Evolutionary conservation across 2,329 filamentous ascomycete genomes (phyloP).

Genomic region (Fusarium buharicum): DNA sequence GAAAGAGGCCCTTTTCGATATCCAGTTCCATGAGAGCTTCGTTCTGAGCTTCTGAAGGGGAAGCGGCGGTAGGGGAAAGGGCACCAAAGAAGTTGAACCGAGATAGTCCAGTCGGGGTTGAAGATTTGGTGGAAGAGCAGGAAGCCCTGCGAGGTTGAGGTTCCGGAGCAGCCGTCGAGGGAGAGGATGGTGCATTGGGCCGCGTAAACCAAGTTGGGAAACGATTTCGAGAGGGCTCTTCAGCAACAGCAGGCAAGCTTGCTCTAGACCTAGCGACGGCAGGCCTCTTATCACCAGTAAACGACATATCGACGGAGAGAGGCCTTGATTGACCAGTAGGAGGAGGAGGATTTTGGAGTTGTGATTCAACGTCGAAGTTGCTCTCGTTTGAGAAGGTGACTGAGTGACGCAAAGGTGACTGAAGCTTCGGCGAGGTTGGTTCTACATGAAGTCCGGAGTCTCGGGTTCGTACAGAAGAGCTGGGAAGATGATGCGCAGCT

Average conservation of each 20-base stretch:
- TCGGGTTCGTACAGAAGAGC: slow-evolving; percentile 36
- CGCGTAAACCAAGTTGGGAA: slow-evolving; percentile 43
- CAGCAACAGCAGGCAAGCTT: slow-evolving; percentile 27
- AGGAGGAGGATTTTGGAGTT: slow-evolving; percentile 23
- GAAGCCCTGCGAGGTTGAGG: slow-evolving; percentile 33
- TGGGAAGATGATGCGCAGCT: slow-evolving; percentile 33
- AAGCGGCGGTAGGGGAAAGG: slow-evolving; percentile 56
- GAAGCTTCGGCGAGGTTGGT: slow-evolving; percentile 45
- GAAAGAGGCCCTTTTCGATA: slow-evolving; percentile 65
- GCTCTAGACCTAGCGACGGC: slow-evolving; percentile 15
- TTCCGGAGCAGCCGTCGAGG: slow-evolving; percentile 24
- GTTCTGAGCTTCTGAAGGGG: slow-evolving; percentile 48
- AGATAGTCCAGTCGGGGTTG: slow-evolving; percentile 47
- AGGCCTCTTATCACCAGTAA: slow-evolving; percentile 47
- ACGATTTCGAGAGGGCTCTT: slow-evolving; percentile 32
- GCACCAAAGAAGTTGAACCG: slow-evolving; percentile 60
- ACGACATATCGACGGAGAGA: slow-evolving; percentile 49
- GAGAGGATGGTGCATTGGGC: slow-evolving; percentile 27
- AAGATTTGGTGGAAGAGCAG: slow-evolving; percentile 52
- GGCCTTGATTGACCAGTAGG: slow-evolving; percentile 22
- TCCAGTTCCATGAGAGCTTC: slow-evolving; percentile 68
- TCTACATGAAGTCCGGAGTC: slow-evolving; percentile 44
- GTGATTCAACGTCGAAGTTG: slow-evolving; percentile 26
- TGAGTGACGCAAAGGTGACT: slow-evolving; percentile 49
- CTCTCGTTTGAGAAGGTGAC: slow-evolving; percentile 41